phyloP scores from a whole-genome alignment of 805 yeast species.

The Cyberlindnera euphorbiiphila region DNA sequence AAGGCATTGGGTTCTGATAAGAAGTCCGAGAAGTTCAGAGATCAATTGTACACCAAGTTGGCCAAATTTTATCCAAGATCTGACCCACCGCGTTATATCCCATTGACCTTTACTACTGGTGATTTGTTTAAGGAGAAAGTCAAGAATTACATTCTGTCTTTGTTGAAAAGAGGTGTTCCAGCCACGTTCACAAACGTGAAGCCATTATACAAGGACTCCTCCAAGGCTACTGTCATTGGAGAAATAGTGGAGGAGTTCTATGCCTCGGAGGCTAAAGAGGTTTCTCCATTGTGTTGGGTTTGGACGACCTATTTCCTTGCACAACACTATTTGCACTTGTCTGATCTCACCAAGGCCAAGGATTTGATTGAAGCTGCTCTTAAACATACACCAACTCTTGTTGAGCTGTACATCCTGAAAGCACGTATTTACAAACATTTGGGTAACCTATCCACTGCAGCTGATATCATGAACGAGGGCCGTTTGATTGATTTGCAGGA shows the following conservation, averaged over 20 bases:
- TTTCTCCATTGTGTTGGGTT: constrained; percentile 35
- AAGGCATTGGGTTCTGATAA: constrained; percentile 49
- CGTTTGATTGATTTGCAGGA: constrained; percentile 81
- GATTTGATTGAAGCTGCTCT: constrained; percentile 59
- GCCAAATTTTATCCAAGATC: constrained; percentile 73
- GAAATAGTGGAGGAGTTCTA: constrained; percentile 50
- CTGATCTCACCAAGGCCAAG: constrained; percentile 51
- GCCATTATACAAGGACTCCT: constrained; percentile 56
- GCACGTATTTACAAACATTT: constrained; percentile 76
- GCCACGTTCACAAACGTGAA: constrained; percentile 84
- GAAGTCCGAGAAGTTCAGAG: constrained; percentile 45
- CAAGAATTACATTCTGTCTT: constrained; percentile 50
- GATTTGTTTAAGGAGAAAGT: constrained; percentile 47
- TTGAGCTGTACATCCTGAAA: constrained; percentile 75
- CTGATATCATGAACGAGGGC: constrained; percentile 62
- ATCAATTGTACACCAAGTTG: constrained; percentile 61
- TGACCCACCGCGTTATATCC: constrained; percentile 75
- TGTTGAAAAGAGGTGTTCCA: constrained; percentile 80
- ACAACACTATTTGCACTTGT: constrained; percentile 64
- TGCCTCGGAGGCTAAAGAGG: constrained; percentile 24
- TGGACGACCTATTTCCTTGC: constrained; percentile 81
- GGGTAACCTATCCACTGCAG: constrained; percentile 61
- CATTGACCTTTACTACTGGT: constrained; percentile 66
- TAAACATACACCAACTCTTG: constrained; percentile 74
- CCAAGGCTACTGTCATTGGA: constrained; percentile 40